Evolutionary conservation across 108 stramenopile species (phyloP).

Genomic region (Aurantiochytrium sp.): DNA sequence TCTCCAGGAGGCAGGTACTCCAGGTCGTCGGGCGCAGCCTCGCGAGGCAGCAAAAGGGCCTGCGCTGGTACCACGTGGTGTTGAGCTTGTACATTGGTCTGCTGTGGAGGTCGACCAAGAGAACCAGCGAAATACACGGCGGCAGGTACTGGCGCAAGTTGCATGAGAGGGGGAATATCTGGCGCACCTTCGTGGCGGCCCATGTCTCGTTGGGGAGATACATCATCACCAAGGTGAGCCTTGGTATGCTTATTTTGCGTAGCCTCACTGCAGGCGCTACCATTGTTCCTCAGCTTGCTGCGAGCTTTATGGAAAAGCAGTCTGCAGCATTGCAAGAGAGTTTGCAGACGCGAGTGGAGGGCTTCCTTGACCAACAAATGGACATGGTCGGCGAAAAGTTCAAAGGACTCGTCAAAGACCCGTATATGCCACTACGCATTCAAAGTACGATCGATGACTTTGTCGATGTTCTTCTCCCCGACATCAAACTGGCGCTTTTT

Average conservation of each 20-base stretch:
- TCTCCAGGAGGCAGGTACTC: not conserved
- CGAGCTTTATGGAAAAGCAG: slow-evolving; percentile 1
- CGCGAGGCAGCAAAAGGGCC: not conserved
- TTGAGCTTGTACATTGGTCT: not conserved
- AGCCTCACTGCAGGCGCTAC: not conserved
- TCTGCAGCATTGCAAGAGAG: not conserved
- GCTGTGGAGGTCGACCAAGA: not conserved
- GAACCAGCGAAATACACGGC: not conserved
- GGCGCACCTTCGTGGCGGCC: not conserved
- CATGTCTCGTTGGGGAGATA: not conserved
- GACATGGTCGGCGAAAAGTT: not conserved
- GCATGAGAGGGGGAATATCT: not conserved
- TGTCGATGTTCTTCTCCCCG: not conserved
- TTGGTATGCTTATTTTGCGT: not conserved
- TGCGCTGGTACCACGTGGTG: not conserved
- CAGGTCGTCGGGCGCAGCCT: not conserved
- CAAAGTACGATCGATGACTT: not conserved
- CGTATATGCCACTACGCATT: not conserved
- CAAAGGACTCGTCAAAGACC: not conserved
- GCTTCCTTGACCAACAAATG: not conserved
- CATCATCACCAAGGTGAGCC: slow-evolving; percentile 4
- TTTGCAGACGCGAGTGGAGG: not conserved
- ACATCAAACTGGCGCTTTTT: slow-evolving; percentile 1
- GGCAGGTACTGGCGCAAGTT: not conserved
- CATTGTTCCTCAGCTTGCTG: not conserved